phyloP scores from a whole-genome alignment of 768 basidiomycete genomes.

The Boletus barrowsii region DNA sequence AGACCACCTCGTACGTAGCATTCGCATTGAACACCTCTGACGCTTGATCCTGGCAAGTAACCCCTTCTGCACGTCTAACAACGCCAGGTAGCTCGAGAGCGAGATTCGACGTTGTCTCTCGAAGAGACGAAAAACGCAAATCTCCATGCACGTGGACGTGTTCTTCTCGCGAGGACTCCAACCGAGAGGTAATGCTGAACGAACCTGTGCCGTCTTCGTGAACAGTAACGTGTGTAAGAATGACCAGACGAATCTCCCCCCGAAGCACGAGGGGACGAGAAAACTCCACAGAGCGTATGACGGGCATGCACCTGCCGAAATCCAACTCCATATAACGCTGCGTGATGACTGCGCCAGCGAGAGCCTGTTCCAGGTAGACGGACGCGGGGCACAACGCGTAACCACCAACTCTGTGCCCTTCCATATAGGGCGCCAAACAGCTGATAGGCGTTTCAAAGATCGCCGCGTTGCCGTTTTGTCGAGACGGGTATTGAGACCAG shows the following conservation, averaged over 20 bases:
- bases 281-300: constrained; percentile 46
- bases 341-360: constrained; percentile 43
- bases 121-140: constrained; percentile 36
- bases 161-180: constrained; percentile 31
- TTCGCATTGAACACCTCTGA: constrained; percentile 53
- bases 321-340: constrained; percentile 32
- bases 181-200: constrained; percentile 48
- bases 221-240: constrained; percentile 42
- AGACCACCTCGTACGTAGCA: constrained; percentile 62
- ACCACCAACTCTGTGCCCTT: constrained; percentile 57
- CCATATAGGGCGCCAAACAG: constrained; percentile 42
- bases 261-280: constrained; percentile 53
- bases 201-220: constrained; percentile 34
- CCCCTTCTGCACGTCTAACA: constrained; percentile 30
- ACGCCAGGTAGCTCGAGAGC: constrained; percentile 34
- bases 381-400: constrained; percentile 63
- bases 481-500: constrained; percentile 44
- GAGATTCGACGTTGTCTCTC: constrained; percentile 38
- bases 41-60: constrained; percentile 24
- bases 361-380: constrained; percentile 56
- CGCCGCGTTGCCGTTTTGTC: constrained; percentile 34
- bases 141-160: constrained; percentile 45
- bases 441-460: constrained; percentile 54
- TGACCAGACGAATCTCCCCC: constrained; percentile 25
- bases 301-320: constrained; percentile 32